These are phyloP conservation scores for Fusarium anthophilum DNA, from an alignment of 2,329 filamentous ascomycete species.

Conservation along the genomic window DNA sequence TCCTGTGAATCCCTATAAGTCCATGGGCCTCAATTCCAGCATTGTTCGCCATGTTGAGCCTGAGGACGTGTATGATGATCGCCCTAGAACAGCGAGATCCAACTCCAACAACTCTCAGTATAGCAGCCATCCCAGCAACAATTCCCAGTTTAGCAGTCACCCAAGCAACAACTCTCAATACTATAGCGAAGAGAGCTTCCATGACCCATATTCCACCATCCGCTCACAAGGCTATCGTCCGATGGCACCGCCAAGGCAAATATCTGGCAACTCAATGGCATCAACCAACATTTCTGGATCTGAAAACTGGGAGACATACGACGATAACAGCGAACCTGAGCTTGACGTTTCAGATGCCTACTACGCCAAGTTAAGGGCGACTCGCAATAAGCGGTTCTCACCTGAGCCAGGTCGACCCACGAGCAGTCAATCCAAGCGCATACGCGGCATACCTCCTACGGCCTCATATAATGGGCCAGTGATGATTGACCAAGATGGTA, in stretches of 20 bases:
- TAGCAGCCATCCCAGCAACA: slow-evolving; percentile 44
- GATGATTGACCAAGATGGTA: slow-evolving; percentile 67
- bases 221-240: slow-evolving; percentile 54
- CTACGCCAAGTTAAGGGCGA: slow-evolving; percentile 78
- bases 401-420: slow-evolving; percentile 57
- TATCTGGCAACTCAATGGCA: slow-evolving; percentile 71
- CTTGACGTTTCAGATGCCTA: slow-evolving; percentile 81
- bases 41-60: slow-evolving; percentile 71
- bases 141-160: slow-evolving; percentile 44
- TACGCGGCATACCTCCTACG: slow-evolving; percentile 62
- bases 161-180: slow-evolving; percentile 37
- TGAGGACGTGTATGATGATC: slow-evolving; percentile 88
- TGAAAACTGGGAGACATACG: slow-evolving; percentile 98
- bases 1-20: slow-evolving; percentile 59
- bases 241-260: slow-evolving; percentile 65
- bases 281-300: slow-evolving; percentile 84
- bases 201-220: slow-evolving; percentile 54
- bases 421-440: slow-evolving; percentile 61
- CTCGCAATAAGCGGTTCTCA: slow-evolving; percentile 70
- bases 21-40: slow-evolving; percentile 60
- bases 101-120: slow-evolving; percentile 53
- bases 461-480: slow-evolving; percentile 57
- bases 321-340: slow-evolving; percentile 81
- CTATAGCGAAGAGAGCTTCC: slow-evolving; percentile 50
- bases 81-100: slow-evolving; percentile 48